Base-by-base conservation (phyloP, 1,284 basidiomycete species). In the Ceratobasidium sp. region DNA sequence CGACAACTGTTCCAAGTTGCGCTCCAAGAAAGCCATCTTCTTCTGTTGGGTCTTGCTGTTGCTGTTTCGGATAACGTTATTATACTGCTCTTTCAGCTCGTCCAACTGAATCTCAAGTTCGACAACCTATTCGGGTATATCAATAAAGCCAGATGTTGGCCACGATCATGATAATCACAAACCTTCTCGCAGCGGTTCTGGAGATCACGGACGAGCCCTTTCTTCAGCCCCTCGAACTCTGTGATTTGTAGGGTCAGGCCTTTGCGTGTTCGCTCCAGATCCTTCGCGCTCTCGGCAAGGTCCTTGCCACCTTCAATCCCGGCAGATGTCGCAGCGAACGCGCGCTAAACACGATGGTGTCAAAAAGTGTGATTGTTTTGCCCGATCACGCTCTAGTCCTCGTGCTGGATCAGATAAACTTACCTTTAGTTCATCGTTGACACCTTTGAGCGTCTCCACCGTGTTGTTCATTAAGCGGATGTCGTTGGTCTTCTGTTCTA, bases 181-280 rank as follows among this genome's bases (percentile, higher is more conserved):
- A 95, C 96, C 92, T 99, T 99, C 88, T 99, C 98, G 85, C 98
- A 99, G 62, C 98, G 96, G 85, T 99, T 98, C 87, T 99, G 98
- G 81, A 99, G 87, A 87, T 99, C 98, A 67, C 96, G 93, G 94
- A 99, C 98, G 81, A 99, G 90, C 79, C 94, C 97, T 88, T 98
- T 98, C 90, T 99, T 99, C 84, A 99, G 96, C 48, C 94, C 93
- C 84, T 99, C 98, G 84, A 99, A 99, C 84, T 99, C 98, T 81
- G 96, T 94, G 80, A 98, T 92, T 84, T 99, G 98, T 30, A 96
- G 92, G 81, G 97, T 97, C 87, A 99, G 97, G 23, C 96, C 95
- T 87, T 99, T 98, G 82, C 98, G 92, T 69, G 96, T 96, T 73
- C 97, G 90, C 86, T 99, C 98, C 82, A 99, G 91, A 86, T 99